These are phyloP conservation scores for Pyrenophora seminiperda DNA, from an alignment of 2,329 filamentous ascomycete species.

Conservation along the genomic window DNA sequence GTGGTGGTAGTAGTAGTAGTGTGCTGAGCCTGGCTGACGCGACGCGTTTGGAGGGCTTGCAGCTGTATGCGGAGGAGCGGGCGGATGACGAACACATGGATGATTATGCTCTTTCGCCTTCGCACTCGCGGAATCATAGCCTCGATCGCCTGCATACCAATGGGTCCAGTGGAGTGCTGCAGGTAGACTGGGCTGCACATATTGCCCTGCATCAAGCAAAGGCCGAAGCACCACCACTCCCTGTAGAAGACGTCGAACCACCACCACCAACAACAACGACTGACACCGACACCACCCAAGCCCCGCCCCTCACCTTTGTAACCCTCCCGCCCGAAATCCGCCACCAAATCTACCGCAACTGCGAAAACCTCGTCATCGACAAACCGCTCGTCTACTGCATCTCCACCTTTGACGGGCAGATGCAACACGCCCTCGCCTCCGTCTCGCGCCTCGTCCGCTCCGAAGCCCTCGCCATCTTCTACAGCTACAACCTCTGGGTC, in stretches of 20 bases:
- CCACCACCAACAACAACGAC: not conserved
- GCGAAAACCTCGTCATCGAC: constrained; percentile 43
- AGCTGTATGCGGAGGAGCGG: constrained; percentile 19
- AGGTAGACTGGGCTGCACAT: constrained; percentile 30
- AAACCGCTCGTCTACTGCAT: constrained; percentile 50
- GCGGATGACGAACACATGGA: constrained; percentile 35
- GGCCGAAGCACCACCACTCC: constrained; percentile 16
- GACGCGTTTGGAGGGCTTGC: constrained; percentile 22
- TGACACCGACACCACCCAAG: constrained; percentile 4
- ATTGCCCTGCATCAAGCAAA: constrained; percentile 14
- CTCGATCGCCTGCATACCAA: constrained; percentile 22
- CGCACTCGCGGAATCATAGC: constrained; percentile 30
- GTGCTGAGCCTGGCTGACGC: constrained; percentile 30
- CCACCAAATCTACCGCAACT: constrained; percentile 46
- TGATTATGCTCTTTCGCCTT: constrained; percentile 37
- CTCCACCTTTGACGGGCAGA: constrained; percentile 44
- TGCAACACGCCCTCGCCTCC: constrained; percentile 46
- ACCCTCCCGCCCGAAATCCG: constrained; percentile 47
- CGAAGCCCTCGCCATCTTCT: constrained; percentile 48
- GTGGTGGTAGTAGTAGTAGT: too few relatives aligned
- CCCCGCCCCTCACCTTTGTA: constrained; percentile 38
- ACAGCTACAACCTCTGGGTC: constrained; percentile 49
- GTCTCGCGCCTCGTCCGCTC: constrained; percentile 44
- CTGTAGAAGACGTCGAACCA: constrained; percentile 11
- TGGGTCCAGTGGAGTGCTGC: constrained; percentile 23